Evolutionary conservation across 140 eudicot genomes (phyloP).

Genomic region (Oenanthe javanica): DNA sequence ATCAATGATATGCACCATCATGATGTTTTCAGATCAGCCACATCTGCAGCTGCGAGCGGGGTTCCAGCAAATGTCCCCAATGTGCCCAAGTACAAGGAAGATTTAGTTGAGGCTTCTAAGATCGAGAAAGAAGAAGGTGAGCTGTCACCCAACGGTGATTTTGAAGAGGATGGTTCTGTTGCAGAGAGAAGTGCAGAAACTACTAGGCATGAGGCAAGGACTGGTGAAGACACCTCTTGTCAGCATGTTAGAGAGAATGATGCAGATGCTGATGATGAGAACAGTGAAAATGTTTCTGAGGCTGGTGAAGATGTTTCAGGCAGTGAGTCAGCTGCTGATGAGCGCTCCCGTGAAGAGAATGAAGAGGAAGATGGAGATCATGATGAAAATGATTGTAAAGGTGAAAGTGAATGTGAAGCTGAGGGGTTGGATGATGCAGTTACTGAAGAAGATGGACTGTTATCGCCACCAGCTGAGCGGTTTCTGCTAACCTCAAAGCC

Average conservation of each 20-base stretch:
- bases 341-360: constrained; percentile 66
- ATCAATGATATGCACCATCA: constrained; percentile 37
- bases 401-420: constrained; percentile 91
- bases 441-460: constrained; percentile 38
- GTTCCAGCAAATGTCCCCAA: constrained; percentile 24
- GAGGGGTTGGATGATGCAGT: constrained; percentile 58
- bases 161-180: constrained; percentile 45
- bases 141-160: constrained; percentile 75
- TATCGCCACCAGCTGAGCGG: constrained; percentile 44
- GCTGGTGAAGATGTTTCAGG: constrained; percentile 80
- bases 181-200: constrained; percentile 21
- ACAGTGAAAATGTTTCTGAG: constrained; percentile 76
- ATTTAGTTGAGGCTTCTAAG: constrained; percentile 40
- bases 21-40: constrained; percentile 33
- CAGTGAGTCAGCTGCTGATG: constrained; percentile 91
- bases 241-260: constrained; percentile 40
- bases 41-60: constrained; percentile 42
- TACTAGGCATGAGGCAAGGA: neutral
- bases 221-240: constrained; percentile 1
- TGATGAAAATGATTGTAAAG: constrained; percentile 76
- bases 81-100: constrained; percentile 26
- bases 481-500: constrained; percentile 57
- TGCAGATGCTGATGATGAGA: constrained; percentile 81
- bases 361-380: constrained; percentile 67
- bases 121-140: constrained; percentile 97